These are phyloP conservation scores for Coemansia sp. DNA, from an alignment of 192 early-diverging fungal species.

Conservation along the genomic window DNA sequence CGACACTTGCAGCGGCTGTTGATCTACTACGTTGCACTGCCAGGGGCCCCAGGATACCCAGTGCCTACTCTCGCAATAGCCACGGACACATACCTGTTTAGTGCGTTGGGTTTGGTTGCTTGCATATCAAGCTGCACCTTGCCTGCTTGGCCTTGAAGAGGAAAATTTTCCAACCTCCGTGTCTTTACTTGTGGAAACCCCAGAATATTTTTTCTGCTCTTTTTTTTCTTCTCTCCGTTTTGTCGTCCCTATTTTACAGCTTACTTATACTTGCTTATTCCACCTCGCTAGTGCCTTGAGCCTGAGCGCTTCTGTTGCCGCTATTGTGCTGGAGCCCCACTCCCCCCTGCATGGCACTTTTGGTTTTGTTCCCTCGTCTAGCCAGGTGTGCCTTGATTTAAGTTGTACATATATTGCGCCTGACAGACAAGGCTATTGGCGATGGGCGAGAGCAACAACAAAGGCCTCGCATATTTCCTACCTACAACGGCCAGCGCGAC, in stretches of 20 bases:
- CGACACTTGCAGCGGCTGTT: background rate
- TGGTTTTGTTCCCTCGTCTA: slow-evolving; percentile 2
- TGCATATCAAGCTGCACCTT: slow-evolving; percentile 8
- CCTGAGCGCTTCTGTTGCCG: slow-evolving; percentile 10
- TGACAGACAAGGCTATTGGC: background rate
- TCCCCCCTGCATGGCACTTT: slow-evolving; percentile 14
- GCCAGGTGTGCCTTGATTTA: slow-evolving; percentile 5
- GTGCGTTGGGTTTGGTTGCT: slow-evolving; percentile 2
- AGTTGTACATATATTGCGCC: slow-evolving; percentile 9
- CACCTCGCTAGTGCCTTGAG: background rate
- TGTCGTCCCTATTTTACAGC: background rate
- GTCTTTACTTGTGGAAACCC: background rate
- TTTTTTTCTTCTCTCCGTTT: background rate
- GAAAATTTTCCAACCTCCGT: slow-evolving; percentile 3
- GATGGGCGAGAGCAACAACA: slow-evolving; percentile 27
- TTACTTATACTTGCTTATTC: background rate
- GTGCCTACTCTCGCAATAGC: background rate
- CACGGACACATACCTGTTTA: background rate
- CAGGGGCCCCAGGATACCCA: background rate
- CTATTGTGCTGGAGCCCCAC: slow-evolving; percentile 6
- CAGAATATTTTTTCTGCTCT: background rate
- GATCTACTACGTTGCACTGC: background rate
- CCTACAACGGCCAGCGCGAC: background rate
- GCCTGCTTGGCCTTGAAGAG: background rate
- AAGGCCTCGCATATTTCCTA: background rate